Evolutionary conservation across 2,329 filamentous ascomycete species (phyloP), one percentile per base, ranked within the genome.

Genomic region (Hypoxylon sp.): DNA sequence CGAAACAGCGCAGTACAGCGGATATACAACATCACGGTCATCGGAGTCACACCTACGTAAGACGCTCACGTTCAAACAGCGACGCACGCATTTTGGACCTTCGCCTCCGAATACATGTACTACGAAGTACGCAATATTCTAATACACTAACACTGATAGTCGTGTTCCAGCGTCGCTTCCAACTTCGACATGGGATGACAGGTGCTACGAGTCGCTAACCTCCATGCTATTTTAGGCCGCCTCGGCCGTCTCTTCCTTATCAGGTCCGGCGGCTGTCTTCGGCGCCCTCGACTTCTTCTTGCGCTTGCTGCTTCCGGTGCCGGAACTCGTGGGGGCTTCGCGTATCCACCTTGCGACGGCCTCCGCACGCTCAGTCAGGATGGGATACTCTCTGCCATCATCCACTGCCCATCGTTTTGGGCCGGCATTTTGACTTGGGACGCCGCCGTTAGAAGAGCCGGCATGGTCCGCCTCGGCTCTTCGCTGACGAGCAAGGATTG

Each of bases 281-380:
- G 58, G 18, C 11, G 71, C 26, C 8, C 61, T 66, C 32, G 74
- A 45, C 64, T 76, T 77, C 71, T 77, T 77, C 71, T 75, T 77
- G 44, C 74, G 74, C 61, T 73, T 77, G 46, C 68, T 68, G 12
- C 16, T 68, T 22, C 74, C 73, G 9, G 63, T 64, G 22, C 72
- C 74, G 8, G 74, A 71, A 22, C 72, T 72, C 20, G 75, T 65
- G 4, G 85, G 87, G 0, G 86, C 87, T 61, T 89, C 83, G 50
- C 79, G 79, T 20, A 95, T 85, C 92, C 92, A 96, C 42, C 86
- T 80, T 0, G 88, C 85, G 61, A 95, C 87, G 16, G 86, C 85
- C 49, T 87, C 84, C 0, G 91, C 91, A 20, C 92, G 84, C 67
- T 91, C 89, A 1, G 90, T 92, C 16, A 85, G 83, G 67, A 92